Conservation (phyloP, 2,329 filamentous ascomycete species). For the Epicoccum sorghinum region DNA sequence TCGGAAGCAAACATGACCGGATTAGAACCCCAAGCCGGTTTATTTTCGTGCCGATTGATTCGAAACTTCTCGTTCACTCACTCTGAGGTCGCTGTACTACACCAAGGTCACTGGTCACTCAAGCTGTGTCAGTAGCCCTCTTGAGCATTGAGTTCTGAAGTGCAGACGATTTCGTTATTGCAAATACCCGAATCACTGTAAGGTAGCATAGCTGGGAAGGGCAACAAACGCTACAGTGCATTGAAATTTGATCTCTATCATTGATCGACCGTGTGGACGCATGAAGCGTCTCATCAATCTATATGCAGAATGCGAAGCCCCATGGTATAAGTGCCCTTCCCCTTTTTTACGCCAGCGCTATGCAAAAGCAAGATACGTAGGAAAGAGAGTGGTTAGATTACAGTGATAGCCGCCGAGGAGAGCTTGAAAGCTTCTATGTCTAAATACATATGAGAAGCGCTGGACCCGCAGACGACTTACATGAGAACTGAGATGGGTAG, state of each 20-base stretch:
- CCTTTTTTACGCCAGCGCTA: conserved; percentile 34
- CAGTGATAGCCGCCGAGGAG: conserved; percentile 5
- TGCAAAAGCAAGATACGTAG: conserved; percentile 23
- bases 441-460: conserved; percentile 23
- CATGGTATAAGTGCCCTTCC: conserved; percentile 23
- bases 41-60: conserved; percentile 6
- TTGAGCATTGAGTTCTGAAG: neutral
- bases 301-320: conserved; percentile 19
- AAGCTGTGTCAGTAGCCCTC: no score
- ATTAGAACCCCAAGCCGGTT: neutral
- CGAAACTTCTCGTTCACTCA: conserved; percentile 6
- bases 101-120: neutral
- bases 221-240: conserved; percentile 29
- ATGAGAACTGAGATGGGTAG: conserved; percentile 4
- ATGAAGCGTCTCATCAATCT: conserved; percentile 17
- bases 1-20: conserved; percentile 4
- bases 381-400: conserved; percentile 24
- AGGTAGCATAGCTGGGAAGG: conserved; percentile 18
- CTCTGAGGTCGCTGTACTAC: neutral
- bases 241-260: conserved; percentile 22
- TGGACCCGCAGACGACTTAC: conserved; percentile 28
- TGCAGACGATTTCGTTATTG: neutral
- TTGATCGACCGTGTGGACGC: conserved; percentile 12
- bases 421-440: conserved; percentile 17
- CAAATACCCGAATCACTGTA: neutral